Base-by-base conservation (phyloP, 2,329 filamentous ascomycete species). In the Nannizzia gypsea region DNA sequence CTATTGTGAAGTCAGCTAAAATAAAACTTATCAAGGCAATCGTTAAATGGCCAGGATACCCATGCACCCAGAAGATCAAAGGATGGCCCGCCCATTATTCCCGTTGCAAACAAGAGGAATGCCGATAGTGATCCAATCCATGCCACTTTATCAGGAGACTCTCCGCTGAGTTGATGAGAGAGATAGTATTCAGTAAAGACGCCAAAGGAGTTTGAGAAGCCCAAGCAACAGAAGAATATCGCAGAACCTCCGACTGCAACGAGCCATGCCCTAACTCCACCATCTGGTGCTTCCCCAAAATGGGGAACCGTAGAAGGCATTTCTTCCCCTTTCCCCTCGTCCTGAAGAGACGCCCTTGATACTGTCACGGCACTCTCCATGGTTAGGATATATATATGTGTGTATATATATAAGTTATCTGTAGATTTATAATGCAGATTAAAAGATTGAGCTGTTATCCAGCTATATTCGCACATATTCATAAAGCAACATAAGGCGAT, bases 141-240 rank as follows among this genome's bases (percentile, higher is more conserved):
- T 3, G 76, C 68, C 22, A 78, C 66, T 2, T 70, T 64, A 50
- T 73, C 69, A 0, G 70, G 60, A 5, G 71, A 66, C 1, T 69
- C 58, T 22, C 66, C 63, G 1, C 15, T 40, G 1, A 78, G 70
- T 48, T 72, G 68, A 26, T 77, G 70, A 0, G 64, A 60, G 56
- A 73, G 63, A 66, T 78, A 79, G 65, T 76, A 78, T 1, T 74
- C 71, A 59, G 75, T 72, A 57, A 79, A 77, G 3, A 74, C 68
- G 15, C 78, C 77, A 48, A 77, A 78, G 0, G 74, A 75, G 64
- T 78, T 79, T 56, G 70, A 62, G 61, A 74, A 76, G 13, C 76
- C 77, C 0, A 79, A 65, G 11, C 66, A 69, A 2, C 67, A 72
- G 64, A 78, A 77, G 59, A 76, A 71, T 24, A 67, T 62, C 15